phyloP scores from a whole-genome alignment of 2,329 filamentous ascomycete genomes.

The Scedosporium aurantiacum region DNA sequence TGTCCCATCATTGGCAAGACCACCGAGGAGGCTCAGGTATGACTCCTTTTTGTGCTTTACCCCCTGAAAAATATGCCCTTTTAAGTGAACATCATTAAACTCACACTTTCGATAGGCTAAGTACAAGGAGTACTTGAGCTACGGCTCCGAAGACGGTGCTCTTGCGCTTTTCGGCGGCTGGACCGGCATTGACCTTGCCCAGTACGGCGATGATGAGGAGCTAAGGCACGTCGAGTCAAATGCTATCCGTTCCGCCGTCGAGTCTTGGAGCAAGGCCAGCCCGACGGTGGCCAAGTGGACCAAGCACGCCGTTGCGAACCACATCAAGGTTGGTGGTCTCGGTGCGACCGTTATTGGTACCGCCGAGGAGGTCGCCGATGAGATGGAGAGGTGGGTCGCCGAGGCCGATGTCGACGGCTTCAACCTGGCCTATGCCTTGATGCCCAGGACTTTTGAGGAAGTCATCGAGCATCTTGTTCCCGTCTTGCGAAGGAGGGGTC shows the following conservation, averaged over 20 bases:
- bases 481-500: conserved; percentile 44
- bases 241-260: conserved; percentile 42
- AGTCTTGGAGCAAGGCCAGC: conserved; percentile 30
- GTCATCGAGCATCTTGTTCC: conserved; percentile 53
- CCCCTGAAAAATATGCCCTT: too few relatives aligned
- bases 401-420: conserved; percentile 55
- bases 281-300: conserved; percentile 23
- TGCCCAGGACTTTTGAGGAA: conserved; percentile 54
- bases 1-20: conserved; percentile 50
- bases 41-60: too few relatives aligned
- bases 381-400: conserved; percentile 22
- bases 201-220: conserved; percentile 53
- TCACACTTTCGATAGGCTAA: conserved; percentile 11
- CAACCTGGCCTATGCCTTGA: conserved; percentile 21
- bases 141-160: conserved; percentile 50
- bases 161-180: conserved; percentile 55
- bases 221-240: conserved; percentile 50
- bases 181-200: conserved; percentile 52
- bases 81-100: too few relatives aligned
- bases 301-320: conserved; percentile 21
- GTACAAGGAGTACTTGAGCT: conserved; percentile 40
- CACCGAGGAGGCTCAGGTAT: conserved; percentile 40
- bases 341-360: conserved; percentile 20
- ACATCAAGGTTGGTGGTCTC: conserved; percentile 21
- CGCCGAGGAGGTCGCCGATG: conserved; percentile 19